Percentiles rank a stretch among this genome's conserved stretches.
Evolutionary conservation across 306 rosid genomes (phyloP).

Genomic region (Cajanus cajan): DNA sequence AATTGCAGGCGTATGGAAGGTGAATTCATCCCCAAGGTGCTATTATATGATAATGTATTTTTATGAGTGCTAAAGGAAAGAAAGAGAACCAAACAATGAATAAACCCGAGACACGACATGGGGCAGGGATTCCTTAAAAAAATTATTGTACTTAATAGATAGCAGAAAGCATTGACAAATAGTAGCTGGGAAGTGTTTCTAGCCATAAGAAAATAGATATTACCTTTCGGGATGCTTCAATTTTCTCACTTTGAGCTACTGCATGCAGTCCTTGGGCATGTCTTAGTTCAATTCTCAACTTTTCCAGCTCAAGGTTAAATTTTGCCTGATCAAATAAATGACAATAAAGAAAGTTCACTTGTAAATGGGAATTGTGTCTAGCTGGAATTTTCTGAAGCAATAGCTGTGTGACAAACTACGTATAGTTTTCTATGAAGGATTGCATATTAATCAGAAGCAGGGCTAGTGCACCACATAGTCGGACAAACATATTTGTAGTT

Average conservation of each 20-base stretch:
- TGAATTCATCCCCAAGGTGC: background rate
- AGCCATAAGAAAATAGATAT: conserved; percentile 13
- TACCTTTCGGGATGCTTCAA: conserved; percentile 79
- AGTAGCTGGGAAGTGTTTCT: conserved; percentile 7
- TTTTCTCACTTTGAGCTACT: conserved; percentile 71
- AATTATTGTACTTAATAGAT: background rate
- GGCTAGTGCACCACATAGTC: background rate
- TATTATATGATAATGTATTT: background rate
- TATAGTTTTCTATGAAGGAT: background rate
- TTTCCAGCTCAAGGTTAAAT: conserved; percentile 75
- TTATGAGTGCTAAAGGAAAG: background rate
- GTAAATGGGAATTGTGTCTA: background rate
- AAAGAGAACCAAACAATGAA: background rate
- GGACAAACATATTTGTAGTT: background rate
- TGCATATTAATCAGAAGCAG: background rate
- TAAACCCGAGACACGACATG: background rate
- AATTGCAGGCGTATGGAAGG: background rate
- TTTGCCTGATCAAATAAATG: conserved; percentile 53
- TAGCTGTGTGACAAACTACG: background rate
- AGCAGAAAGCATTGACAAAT: conserved; percentile 10
- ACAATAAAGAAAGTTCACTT: conserved; percentile 12
- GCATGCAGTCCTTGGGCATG: conserved; percentile 89
- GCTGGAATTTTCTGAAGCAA: conserved; percentile 1
- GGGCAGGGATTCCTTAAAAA: background rate
- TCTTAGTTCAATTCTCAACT: conserved; percentile 81